These are phyloP conservation scores for Rhodotorula glutinis DNA, from an alignment of 1,284 basidiomycete genomes.

Conservation along the genomic window DNA sequence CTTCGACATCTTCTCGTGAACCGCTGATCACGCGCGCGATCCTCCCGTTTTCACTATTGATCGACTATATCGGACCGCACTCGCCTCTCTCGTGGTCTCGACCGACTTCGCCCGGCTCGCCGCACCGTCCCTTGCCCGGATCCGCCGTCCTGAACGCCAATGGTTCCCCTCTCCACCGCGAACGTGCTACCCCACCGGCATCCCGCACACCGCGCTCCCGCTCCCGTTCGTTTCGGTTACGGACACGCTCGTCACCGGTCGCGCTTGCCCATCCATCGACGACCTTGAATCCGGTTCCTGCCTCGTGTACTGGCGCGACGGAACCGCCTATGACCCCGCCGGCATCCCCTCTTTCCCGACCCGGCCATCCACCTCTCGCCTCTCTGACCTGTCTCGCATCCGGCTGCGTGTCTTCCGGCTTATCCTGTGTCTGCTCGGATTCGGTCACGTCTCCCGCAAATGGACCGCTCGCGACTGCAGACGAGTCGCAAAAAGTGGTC, in stretches of 20 bases:
- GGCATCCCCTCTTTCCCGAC: conserved; percentile 9
- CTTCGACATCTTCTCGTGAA: background rate
- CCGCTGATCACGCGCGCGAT: conserved; percentile 2
- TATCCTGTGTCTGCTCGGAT: too few species aligned
- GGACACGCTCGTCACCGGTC: background rate
- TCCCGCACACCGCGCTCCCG: background rate
- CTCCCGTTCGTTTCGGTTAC: conserved; percentile 9
- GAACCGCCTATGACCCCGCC: background rate
- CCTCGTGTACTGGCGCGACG: conserved; percentile 2
- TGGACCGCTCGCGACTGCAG: conserved; percentile 6
- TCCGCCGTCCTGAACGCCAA: background rate
- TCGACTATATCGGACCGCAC: conserved; percentile 28
- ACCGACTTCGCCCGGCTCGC: conserved; percentile 6
- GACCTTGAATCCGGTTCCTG: background rate
- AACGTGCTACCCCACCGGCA: background rate
- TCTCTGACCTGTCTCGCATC: background rate
- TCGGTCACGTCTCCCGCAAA: too few species aligned
- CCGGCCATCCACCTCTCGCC: background rate
- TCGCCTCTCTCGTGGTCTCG: conserved; percentile 17
- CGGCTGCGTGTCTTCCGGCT: too few species aligned
- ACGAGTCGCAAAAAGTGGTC: conserved; percentile 87
- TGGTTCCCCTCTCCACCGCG: background rate
- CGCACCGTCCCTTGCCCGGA: background rate
- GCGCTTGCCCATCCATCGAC: background rate
- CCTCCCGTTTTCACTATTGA: conserved; percentile 19